Evolutionary conservation across 495 filamentous ascomycete genomes (phyloP).

Genomic region (Hyphodiscus hymeniophilus): DNA sequence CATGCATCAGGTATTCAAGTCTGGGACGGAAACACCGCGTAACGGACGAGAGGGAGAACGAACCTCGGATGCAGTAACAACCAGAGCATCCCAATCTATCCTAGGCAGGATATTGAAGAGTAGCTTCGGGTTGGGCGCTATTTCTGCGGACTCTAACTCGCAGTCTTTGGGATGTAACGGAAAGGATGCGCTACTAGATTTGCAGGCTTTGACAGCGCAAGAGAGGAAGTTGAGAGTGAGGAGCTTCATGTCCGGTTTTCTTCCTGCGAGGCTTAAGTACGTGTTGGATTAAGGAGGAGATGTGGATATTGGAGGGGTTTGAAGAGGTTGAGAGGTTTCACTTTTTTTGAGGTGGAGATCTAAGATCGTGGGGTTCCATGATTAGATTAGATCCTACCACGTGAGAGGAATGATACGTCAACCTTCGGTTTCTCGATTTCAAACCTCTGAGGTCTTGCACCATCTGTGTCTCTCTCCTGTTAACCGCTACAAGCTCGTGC

Average conservation of each 20-base stretch:
- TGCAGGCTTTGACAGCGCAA: constrained; percentile 92
- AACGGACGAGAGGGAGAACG: constrained; percentile 14
- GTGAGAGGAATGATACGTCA: no score
- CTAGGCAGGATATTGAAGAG: constrained; percentile 76
- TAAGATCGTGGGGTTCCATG: constrained; percentile 8
- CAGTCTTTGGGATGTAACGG: constrained; percentile 87
- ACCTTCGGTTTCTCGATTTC: no score
- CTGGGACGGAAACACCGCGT: no score
- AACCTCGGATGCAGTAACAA: constrained; percentile 72
- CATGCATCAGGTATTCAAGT: background rate
- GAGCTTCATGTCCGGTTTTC: constrained; percentile 65
- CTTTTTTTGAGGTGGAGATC: constrained; percentile 4
- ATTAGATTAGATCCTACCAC: background rate
- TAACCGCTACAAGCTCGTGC: no score
- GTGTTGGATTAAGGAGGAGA: background rate
- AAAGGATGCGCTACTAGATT: constrained; percentile 64
- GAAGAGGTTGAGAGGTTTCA: background rate
- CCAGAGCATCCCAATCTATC: constrained; percentile 78
- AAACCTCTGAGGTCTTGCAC: no score
- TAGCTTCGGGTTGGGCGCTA: constrained; percentile 71
- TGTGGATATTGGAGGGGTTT: background rate
- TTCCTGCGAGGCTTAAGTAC: background rate
- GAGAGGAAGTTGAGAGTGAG: constrained; percentile 95
- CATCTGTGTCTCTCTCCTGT: no score
- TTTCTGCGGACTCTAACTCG: constrained; percentile 74